A percentile compares a stretch with the other conserved stretches of the same genome.
These are phyloP conservation scores for Sequoiadendron giganteum DNA, from an alignment of 75 land plant species.

Conservation along the genomic window DNA sequence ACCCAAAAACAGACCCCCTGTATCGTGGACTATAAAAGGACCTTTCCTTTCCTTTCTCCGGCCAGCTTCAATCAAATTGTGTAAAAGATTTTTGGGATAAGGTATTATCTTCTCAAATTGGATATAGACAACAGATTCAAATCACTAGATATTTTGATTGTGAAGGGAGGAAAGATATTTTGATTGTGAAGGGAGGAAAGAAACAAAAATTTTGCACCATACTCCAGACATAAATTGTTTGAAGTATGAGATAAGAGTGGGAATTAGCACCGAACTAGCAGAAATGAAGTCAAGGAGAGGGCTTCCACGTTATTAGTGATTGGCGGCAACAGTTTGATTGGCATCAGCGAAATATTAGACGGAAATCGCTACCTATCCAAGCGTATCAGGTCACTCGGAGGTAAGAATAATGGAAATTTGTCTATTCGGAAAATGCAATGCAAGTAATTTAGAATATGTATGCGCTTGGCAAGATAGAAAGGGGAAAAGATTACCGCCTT, in stretches of 20 bases:
- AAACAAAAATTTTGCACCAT: not conserved
- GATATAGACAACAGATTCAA: not conserved
- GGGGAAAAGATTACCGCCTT: not conserved
- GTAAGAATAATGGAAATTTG: constrained; percentile 1
- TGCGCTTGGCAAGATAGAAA: not conserved
- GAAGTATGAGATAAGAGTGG: not conserved
- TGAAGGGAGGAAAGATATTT: not conserved
- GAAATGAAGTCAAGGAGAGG: not conserved
- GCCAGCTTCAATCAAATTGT: not conserved
- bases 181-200: not conserved
- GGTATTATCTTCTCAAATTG: not conserved
- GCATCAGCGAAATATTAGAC: not conserved
- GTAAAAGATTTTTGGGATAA: not conserved
- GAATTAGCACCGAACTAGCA: not conserved
- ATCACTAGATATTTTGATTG: not conserved
- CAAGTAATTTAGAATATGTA: not conserved
- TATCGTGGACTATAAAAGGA: too few species aligned
- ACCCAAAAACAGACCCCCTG: too few species aligned
- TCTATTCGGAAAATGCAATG: constrained; percentile 4
- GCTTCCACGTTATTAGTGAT: not conserved
- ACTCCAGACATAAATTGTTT: not conserved
- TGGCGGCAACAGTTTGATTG: not conserved
- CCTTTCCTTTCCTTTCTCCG: too few species aligned
- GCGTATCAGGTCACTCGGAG: not conserved
- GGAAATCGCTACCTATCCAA: not conserved